Conservation (phyloP, 1,284 basidiomycete species). For the Apiotrichum laibachii region DNA sequence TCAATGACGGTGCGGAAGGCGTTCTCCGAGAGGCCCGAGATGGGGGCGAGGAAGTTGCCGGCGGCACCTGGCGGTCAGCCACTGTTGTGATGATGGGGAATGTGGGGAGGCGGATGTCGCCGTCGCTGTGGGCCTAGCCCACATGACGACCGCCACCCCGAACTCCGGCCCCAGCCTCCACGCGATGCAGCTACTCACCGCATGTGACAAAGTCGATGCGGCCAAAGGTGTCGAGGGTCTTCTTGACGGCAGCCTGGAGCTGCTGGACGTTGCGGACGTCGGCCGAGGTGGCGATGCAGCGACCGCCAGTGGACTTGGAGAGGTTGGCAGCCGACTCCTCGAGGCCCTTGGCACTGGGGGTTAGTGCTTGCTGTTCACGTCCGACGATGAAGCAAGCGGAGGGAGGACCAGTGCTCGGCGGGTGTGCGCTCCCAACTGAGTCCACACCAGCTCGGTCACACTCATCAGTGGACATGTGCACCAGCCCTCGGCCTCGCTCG, state of each 20-base stretch:
- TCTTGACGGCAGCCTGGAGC: constrained; percentile 70
- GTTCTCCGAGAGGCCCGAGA: constrained; percentile 75
- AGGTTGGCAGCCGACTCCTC: constrained; percentile 69
- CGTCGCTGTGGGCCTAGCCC: too few species aligned
- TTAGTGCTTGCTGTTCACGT: not conserved
- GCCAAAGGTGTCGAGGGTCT: constrained; percentile 74
- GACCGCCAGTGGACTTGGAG: constrained; percentile 63
- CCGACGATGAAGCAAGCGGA: too few species aligned
- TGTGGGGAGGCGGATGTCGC: too few species aligned
- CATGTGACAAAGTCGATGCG: constrained; percentile 93
- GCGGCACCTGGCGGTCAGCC: constrained; percentile 63
- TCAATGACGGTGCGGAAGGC: constrained; percentile 90
- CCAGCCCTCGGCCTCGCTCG: not conserved
- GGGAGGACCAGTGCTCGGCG: too few species aligned
- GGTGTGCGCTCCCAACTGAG: too few species aligned
- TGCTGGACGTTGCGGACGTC: constrained; percentile 79
- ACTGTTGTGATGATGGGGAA: too few species aligned
- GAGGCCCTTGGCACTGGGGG: constrained; percentile 68
- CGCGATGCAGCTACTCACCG: constrained; percentile 55
- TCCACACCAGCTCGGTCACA: too few species aligned
- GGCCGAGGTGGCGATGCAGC: constrained; percentile 70
- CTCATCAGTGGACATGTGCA: too few species aligned
- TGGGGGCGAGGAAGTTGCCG: constrained; percentile 83
- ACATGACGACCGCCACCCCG: too few species aligned
- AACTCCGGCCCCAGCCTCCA: too few species aligned